These are phyloP conservation scores for Xanthoceras sorbifolium DNA, from an alignment of 345 rosid genomes.

Conservation along the genomic window DNA sequence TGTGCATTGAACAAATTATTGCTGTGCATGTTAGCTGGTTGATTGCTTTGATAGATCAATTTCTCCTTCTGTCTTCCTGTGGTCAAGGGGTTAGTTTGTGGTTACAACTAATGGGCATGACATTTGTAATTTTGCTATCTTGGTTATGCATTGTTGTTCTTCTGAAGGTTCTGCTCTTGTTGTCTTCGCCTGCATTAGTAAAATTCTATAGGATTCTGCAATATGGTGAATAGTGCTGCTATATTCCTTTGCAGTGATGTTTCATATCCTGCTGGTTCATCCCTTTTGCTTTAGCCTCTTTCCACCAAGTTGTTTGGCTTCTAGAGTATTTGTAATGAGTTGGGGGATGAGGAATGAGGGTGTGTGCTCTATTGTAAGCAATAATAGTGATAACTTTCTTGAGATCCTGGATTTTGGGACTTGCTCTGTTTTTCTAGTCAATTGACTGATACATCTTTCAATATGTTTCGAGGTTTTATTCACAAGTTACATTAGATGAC, in stretches of 20 bases:
- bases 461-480: neutral
- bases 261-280: slow-evolving; percentile 5
- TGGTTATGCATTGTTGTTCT: slow-evolving; percentile 6
- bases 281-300: slow-evolving; percentile 3
- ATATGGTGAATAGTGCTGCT: neutral
- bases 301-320: neutral
- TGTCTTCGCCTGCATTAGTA: neutral
- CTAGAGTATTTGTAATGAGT: neutral
- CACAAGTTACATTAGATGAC: slow-evolving; percentile 1
- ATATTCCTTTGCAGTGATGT: neutral
- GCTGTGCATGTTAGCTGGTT: slow-evolving; percentile 2
- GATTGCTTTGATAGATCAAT: slow-evolving; percentile 11
- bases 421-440: neutral
- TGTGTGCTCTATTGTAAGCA: neutral
- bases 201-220: neutral
- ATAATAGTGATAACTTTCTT: slow-evolving; percentile 4
- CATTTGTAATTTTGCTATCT: slow-evolving; percentile 3
- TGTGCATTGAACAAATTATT: neutral
- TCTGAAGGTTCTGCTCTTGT: slow-evolving; percentile 12
- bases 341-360: neutral
- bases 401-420: slow-evolving; percentile 16
- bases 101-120: neutral
- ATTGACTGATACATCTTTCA: slow-evolving; percentile 6
- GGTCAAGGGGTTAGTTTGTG: slow-evolving; percentile 23
- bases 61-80: neutral